phyloP scores from a whole-genome alignment of 805 yeast species.

The Ogataea pignaliae region DNA sequence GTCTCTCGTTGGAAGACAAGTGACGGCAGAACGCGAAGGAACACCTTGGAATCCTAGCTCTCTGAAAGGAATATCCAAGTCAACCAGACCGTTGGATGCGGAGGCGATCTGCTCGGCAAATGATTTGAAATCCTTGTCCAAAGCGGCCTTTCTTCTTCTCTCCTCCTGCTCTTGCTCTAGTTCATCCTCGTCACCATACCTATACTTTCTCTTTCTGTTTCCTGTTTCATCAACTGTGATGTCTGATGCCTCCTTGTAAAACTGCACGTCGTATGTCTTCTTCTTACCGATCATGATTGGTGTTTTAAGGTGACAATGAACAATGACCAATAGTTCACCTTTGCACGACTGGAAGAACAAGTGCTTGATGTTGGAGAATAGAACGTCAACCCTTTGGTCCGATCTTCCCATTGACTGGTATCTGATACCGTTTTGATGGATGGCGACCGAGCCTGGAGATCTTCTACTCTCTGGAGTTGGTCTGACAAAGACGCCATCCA shows the following conservation, averaged over 20 bases:
- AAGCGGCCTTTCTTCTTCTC: constrained; percentile 81
- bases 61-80: constrained; percentile 90
- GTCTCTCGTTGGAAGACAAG: constrained; percentile 95
- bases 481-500: constrained; percentile 85
- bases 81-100: constrained; percentile 76
- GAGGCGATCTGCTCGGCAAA: constrained; percentile 91
- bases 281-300: constrained; percentile 95
- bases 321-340: constrained; percentile 86
- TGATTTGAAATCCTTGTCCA: constrained; percentile 86
- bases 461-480: constrained; percentile 98
- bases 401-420: constrained; percentile 82
- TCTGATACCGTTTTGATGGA: constrained; percentile 94
- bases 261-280: constrained; percentile 92
- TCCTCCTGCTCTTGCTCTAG: constrained; percentile 98
- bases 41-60: constrained; percentile 98
- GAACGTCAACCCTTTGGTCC: constrained; percentile 82
- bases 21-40: constrained; percentile 89
- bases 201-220: constrained; percentile 77
- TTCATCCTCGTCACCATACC: constrained; percentile 98
- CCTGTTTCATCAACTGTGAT: constrained; percentile 97
- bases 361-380: constrained; percentile 89
- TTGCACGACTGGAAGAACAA: constrained; percentile 94
- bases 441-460: constrained; percentile 82
- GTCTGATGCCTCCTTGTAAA: constrained; percentile 94
- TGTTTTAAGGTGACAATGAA: constrained; percentile 86